phyloP scores from a whole-genome alignment of 441 rosid genomes.

The Pelargonium australe region DNA sequence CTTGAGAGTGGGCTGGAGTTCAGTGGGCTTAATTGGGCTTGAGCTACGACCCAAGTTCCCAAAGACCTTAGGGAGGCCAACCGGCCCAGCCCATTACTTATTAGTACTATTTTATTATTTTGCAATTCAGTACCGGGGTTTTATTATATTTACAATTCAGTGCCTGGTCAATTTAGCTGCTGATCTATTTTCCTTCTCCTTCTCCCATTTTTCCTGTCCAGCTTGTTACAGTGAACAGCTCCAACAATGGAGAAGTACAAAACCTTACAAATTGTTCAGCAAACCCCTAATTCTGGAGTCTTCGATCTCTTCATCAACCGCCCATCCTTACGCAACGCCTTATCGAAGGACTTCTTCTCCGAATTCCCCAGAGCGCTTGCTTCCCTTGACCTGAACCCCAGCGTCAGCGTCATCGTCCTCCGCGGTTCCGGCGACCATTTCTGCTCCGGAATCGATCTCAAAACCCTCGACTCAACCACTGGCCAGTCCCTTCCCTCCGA shows the following conservation, averaged over 20 bases:
- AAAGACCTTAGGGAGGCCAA: too few species aligned
- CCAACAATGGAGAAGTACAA: constrained; percentile 35
- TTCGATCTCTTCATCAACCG: constrained; percentile 53
- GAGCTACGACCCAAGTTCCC: too few species aligned
- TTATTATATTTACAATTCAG: too few species aligned
- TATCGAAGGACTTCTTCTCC: constrained; percentile 53
- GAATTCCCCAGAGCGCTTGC: constrained; percentile 52
- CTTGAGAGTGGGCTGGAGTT: too few species aligned
- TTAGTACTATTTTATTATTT: too few species aligned
- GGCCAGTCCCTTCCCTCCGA: constrained; percentile 22
- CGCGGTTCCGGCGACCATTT: constrained; percentile 66
- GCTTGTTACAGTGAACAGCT: not conserved
- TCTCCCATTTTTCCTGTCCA: not conserved
- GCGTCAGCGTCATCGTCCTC: constrained; percentile 46
- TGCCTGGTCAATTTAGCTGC: too few species aligned
- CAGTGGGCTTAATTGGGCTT: too few species aligned
- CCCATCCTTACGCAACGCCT: constrained; percentile 53
- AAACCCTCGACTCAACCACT: constrained; percentile 25
- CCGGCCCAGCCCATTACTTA: too few species aligned
- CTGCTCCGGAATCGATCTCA: constrained; percentile 75
- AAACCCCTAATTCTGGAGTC: constrained; percentile 37
- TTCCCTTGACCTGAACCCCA: constrained; percentile 58
- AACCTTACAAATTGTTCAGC: constrained; percentile 38
- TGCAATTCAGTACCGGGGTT: too few species aligned
- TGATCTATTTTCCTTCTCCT: not conserved